Base-by-base conservation (phyloP, 1,284 basidiomycete genomes). In the Trametes hirsuta region DNA sequence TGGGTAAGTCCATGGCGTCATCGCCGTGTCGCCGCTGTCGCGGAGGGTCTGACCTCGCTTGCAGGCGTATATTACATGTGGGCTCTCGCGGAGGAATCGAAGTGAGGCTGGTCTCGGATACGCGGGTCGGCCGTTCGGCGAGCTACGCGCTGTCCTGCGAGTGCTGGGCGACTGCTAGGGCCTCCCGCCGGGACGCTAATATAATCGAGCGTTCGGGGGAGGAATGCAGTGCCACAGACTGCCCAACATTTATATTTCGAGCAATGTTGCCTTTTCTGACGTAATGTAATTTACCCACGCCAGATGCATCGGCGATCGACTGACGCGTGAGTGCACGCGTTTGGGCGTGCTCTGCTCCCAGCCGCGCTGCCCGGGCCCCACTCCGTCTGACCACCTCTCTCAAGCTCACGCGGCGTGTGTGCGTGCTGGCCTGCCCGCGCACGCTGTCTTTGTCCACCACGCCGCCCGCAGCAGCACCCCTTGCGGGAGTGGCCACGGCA, bases 11-110 rank as follows among this genome's bases (percentile, higher is more conserved):
- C 10, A n/a, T 35, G 44, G 50, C 47, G 49, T 35, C 41, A 63
- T 53, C 52, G 40, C 51, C 54, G 34, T 34, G 10, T 44, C 8
- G 46, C 35, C 42, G 51, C 51, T 57, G 55, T 52, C 36, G 49
- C n/a, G 18, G 8, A 51, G 37, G 41, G 39, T 39, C 52, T 47
- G 57, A 54, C 54, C 46, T 53, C n/a, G 25, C 22, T 37, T 18
- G 22, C 56, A 84, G 84, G 79, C 49, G 81, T 84, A 35, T 86
- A 84, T 69, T 85, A 84, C 69, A 86, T 86, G 84, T 86, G 84
- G 84, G 77, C 80, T 11, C 71, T 86, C 51, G 77, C 79, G 12
- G 78, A 81, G 49, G 75, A 74, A 21, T 69, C 77, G 40, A 68
- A 72, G 49, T 58, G 35, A 52, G 36, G 44, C 22, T 40, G 25